Evolutionary conservation across 1,284 basidiomycete genomes (phyloP).

Genomic region (Rhodotorula sp.): DNA sequence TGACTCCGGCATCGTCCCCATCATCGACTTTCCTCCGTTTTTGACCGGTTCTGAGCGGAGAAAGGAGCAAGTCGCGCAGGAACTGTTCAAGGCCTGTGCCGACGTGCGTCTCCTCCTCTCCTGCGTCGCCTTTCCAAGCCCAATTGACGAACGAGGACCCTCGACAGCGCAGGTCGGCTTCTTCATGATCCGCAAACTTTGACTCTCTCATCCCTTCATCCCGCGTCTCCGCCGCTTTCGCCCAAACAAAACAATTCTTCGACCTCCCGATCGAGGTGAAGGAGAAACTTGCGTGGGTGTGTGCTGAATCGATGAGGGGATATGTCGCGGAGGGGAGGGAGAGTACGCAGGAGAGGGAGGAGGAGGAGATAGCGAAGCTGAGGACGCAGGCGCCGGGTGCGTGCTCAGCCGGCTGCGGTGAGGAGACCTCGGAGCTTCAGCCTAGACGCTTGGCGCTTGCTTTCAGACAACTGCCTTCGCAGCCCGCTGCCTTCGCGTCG

Average conservation of each 20-base stretch:
- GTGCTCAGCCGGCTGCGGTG: too few relatives aligned
- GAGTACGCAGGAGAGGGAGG: constrained; percentile 63
- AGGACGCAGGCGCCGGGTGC: constrained; percentile 63
- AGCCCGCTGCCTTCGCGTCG: too few relatives aligned
- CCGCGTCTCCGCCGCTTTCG: constrained; percentile 60
- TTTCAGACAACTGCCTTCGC: too few relatives aligned
- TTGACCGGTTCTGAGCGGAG: constrained; percentile 58
- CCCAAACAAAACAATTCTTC: constrained; percentile 68
- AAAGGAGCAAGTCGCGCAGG: constrained; percentile 63
- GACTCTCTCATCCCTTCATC: constrained; percentile 59
- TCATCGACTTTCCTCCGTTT: constrained; percentile 73
- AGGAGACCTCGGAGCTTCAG: too few relatives aligned
- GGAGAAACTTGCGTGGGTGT: constrained; percentile 50
- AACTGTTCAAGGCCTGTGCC: constrained; percentile 73
- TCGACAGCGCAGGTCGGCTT: constrained; percentile 30
- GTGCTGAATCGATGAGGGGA: constrained; percentile 76
- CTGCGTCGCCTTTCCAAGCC: not conserved
- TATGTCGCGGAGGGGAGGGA: constrained; percentile 77
- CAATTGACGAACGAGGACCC: too few relatives aligned
- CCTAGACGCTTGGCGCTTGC: too few relatives aligned
- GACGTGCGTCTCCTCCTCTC: constrained; percentile 46
- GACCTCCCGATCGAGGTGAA: constrained; percentile 63
- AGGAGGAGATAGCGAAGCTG: constrained; percentile 69
- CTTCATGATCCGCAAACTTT: constrained; percentile 39
- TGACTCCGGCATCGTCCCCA: constrained; percentile 55